Evolutionary conservation across 2,329 filamentous ascomycete genomes (phyloP).

Genomic region (Coccinonectria pachysandricola): DNA sequence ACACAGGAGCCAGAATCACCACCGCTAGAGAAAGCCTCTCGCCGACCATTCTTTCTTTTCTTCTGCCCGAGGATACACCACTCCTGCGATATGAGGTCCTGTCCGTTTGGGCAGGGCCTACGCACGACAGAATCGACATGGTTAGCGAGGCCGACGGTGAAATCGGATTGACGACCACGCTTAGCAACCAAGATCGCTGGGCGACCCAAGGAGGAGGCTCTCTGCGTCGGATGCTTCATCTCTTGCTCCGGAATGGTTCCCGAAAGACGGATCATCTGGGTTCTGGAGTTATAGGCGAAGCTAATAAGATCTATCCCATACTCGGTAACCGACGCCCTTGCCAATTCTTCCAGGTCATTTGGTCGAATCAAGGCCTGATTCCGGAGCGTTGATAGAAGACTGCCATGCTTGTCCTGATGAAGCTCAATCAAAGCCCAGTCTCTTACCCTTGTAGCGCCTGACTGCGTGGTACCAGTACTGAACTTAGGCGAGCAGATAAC

Average conservation of each 20-base stretch:
- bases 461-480: not conserved
- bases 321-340: too few relatives aligned
- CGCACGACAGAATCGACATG: not conserved
- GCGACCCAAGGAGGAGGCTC: too few relatives aligned
- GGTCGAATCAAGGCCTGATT: too few relatives aligned
- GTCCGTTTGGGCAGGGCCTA: not conserved
- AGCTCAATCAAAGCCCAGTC: not conserved
- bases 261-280: too few relatives aligned
- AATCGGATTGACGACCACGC: not conserved
- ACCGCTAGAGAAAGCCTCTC: not conserved
- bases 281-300: too few relatives aligned
- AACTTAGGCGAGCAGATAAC: not conserved
- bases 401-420: not conserved
- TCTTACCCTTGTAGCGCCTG: not conserved
- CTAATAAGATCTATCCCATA: too few relatives aligned
- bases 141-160: not conserved
- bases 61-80: not conserved
- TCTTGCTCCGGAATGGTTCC: too few relatives aligned
- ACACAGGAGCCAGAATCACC: not conserved
- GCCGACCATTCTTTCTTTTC: not conserved
- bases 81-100: not conserved
- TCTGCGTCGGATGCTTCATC: too few relatives aligned
- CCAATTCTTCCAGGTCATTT: too few relatives aligned
- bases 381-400: too few relatives aligned
- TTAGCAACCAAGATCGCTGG: not conserved